Percentiles rank a stretch among this genome's conserved stretches.
Conservation (phyloP, 805 yeast species). For the Candida ponderosae region DNA sequence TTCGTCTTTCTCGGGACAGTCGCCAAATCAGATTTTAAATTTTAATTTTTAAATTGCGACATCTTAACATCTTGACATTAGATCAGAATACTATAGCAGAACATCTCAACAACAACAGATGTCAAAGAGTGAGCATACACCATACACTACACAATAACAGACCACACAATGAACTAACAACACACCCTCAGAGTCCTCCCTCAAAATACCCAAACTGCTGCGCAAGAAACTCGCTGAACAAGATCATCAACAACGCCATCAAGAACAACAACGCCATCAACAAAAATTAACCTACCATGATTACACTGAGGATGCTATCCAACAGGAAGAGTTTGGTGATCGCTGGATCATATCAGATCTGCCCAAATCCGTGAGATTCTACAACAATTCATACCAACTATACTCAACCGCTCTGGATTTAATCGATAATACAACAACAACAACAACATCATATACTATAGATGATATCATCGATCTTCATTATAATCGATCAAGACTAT, state of each 20-base stretch:
- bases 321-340: constrained; percentile 69
- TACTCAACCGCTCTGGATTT: constrained; percentile 34
- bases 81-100: no score
- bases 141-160: no score
- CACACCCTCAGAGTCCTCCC: constrained; percentile 1
- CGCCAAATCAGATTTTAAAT: no score
- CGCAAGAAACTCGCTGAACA: background rate
- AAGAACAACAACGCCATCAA: no score
- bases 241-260: constrained; percentile 4
- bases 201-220: constrained; percentile 9
- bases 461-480: constrained; percentile 33
- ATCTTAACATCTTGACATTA: no score
- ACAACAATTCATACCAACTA: constrained; percentile 47
- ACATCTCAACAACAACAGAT: no score
- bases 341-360: constrained; percentile 64
- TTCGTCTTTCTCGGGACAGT: no score
- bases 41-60: no score
- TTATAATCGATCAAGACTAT: constrained; percentile 52
- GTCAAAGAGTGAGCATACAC: no score
- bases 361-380: constrained; percentile 56
- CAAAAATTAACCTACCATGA: constrained; percentile 43
- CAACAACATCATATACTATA: background rate
- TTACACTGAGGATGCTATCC: constrained; percentile 45
- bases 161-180: no score
- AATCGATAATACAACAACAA: constrained; percentile 16